A percentile compares a stretch with the other conserved stretches of the same genome.
phyloP scores from a whole-genome alignment of 2,329 filamentous ascomycete genomes.

The Colletotrichum orbiculare region DNA sequence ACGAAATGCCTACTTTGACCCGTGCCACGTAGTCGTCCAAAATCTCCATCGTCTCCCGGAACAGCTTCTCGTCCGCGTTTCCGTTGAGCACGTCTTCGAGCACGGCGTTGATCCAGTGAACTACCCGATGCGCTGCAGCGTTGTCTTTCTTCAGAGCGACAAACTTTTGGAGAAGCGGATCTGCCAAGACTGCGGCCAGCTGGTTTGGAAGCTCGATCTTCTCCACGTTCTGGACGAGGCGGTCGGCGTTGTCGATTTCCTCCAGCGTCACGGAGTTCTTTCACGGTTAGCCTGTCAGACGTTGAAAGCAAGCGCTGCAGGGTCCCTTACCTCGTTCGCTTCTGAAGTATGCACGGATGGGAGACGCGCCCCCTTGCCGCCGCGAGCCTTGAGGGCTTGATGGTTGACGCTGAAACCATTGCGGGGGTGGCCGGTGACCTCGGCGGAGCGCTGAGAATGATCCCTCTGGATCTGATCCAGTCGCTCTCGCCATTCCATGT shows the following conservation, averaged over 20 bases:
- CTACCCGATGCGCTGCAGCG: constrained; percentile 62
- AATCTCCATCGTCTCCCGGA: constrained; percentile 66
- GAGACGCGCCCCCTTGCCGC: constrained; percentile 63
- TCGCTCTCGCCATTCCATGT: constrained; percentile 77
- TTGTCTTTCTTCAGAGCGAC: constrained; percentile 71
- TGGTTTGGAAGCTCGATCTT: constrained; percentile 86
- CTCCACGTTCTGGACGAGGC: constrained; percentile 79
- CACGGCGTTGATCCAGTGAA: constrained; percentile 68
- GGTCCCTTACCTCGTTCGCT: constrained; percentile 69
- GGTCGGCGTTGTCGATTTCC: constrained; percentile 77
- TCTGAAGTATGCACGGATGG: constrained; percentile 80
- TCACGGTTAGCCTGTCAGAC: constrained; percentile 28
- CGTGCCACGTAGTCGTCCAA: constrained; percentile 66
- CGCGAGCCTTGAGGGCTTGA: constrained; percentile 49
- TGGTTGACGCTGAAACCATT: constrained; percentile 74
- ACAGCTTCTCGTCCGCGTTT: constrained; percentile 58
- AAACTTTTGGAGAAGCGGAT: constrained; percentile 83
- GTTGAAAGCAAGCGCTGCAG: neutral
- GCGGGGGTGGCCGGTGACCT: constrained; percentile 50
- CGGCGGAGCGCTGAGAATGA: constrained; percentile 58
- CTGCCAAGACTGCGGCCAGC: constrained; percentile 78
- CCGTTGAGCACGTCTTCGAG: constrained; percentile 66
- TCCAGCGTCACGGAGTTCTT: constrained; percentile 76
- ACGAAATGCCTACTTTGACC: constrained; percentile 61
- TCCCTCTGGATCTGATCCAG: constrained; percentile 74